Base-by-base conservation (phyloP, 78 protist genomes). In the Cavenderia fasciculata region DNA sequence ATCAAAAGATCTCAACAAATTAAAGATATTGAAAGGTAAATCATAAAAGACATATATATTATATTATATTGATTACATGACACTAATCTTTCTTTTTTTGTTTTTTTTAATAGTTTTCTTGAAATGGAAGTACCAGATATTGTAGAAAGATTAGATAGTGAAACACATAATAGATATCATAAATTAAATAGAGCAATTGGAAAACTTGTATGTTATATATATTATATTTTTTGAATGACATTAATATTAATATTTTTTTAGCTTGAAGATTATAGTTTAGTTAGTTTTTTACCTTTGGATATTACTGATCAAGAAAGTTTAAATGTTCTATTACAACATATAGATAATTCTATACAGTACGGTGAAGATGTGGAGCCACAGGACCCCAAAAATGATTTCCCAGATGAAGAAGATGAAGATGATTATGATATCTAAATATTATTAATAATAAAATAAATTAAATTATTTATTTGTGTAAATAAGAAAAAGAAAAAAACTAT, bases 321-420 rank as follows among this genome's bases (percentile, higher is more conserved):
- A 46, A 72, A 61, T 56, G 47, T 68, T 29, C 41, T 75, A 23
- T 59, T 87, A 59, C 52, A 57, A 52, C 94, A 87, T 19, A 78
- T 93, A 8, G 99, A 97, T 77, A 54, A 88, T 46, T 92, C 97
- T 2, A 38, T 95, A 14, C 99, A 97, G 63, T 97, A 93, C 62
- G 98, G 97, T 2, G 99, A 97, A 46, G 97, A 96, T 46, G 84
- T 61, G 19, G 98, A 97, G 85, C 96, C 94, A 6, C 27, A 54
- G 38, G 96, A 86, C 36, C 65, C 77, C 36, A 62, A 75, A 34
- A 18, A n/a, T 21, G 69, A 62, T 36, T 4, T 31, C 21, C 29
- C 36, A 16, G 72, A 73, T 8, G 70, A 25, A 25, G 92, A 73
- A 7, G 86, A 73, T 49, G 82, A 47, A 10, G 88, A 65, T 25